phyloP scores from a whole-genome alignment of 805 yeast species.

The Lachancea fermentati region DNA sequence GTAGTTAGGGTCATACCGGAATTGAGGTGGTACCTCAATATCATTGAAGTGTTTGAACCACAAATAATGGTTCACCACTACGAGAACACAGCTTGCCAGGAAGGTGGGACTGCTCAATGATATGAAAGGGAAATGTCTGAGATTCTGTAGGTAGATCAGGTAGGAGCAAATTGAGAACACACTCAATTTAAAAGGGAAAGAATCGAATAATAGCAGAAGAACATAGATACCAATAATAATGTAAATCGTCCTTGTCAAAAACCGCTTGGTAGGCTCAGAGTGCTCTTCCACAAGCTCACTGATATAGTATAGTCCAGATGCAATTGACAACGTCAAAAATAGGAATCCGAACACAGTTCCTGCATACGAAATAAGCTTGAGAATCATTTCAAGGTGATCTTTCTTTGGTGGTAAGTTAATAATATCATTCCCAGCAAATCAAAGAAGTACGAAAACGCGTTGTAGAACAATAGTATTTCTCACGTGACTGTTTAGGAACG shows the following conservation, averaged over 20 bases:
- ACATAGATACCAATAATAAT: slow-evolving; percentile 49
- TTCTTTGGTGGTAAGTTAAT: too few relatives aligned
- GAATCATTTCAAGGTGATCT: slow-evolving; percentile 43
- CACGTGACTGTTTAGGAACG: too few relatives aligned
- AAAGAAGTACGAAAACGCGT: too few relatives aligned
- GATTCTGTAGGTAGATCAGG: slow-evolving; percentile 67
- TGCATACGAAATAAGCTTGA: slow-evolving; percentile 50
- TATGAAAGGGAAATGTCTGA: slow-evolving; percentile 79
- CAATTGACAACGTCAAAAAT: slow-evolving; percentile 61
- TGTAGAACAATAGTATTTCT: too few relatives aligned
- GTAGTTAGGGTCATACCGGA: slow-evolving; percentile 53
- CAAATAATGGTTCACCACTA: slow-evolving; percentile 71
- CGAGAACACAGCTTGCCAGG: slow-evolving; percentile 63
- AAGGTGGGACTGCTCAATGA: slow-evolving; percentile 67
- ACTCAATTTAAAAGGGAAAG: slow-evolving; percentile 67
- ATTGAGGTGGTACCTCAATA: slow-evolving; percentile 57
- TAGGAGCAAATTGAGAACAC: slow-evolving; percentile 67
- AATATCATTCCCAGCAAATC: too few relatives aligned
- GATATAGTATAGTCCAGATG: slow-evolving; percentile 85
- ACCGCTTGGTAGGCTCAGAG: slow-evolving; percentile 72
- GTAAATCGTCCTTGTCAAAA: slow-evolving; percentile 59
- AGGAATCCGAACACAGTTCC: slow-evolving; percentile 61
- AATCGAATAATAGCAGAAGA: slow-evolving; percentile 64
- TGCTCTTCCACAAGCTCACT: slow-evolving; percentile 94
- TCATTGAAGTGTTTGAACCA: slow-evolving; percentile 88